A percentile compares a stretch with the other conserved stretches of the same genome.
Conservation (phyloP, 805 yeast genomes). For the Cyberlindnera maclurae region DNA sequence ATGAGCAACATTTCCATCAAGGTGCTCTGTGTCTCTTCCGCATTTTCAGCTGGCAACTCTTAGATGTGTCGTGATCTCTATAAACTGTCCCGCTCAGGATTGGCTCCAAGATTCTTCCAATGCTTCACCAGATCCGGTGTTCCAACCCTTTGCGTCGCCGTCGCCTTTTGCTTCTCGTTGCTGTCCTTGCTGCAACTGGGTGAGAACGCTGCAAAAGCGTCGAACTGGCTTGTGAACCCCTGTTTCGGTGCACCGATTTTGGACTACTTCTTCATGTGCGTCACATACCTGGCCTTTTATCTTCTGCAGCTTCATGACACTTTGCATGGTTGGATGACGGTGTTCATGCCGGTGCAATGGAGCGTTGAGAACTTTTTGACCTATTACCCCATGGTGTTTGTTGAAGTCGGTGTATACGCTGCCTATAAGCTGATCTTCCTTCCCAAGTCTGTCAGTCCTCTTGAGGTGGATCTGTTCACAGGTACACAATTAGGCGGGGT, state of each 20-base stretch:
- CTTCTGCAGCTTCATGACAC: slow-evolving; percentile 39
- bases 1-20: slow-evolving; percentile 46
- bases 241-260: slow-evolving; percentile 62
- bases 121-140: slow-evolving; percentile 53
- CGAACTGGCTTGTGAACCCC: slow-evolving; percentile 64
- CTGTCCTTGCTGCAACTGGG: slow-evolving; percentile 62
- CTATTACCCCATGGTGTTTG: slow-evolving; percentile 65
- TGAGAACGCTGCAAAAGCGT: slow-evolving; percentile 50
- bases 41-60: slow-evolving; percentile 47
- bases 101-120: slow-evolving; percentile 51
- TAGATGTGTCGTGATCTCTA: slow-evolving; percentile 52
- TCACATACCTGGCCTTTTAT: slow-evolving; percentile 57
- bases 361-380: slow-evolving; percentile 54
- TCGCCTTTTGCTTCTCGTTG: slow-evolving; percentile 49
- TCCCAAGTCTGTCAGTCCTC: slow-evolving; percentile 37
- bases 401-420: slow-evolving; percentile 38
- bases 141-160: slow-evolving; percentile 61
- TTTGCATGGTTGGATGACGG: slow-evolving; percentile 49
- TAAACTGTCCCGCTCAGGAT: slow-evolving; percentile 43
- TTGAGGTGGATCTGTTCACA: slow-evolving; percentile 45
- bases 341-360: slow-evolving; percentile 68
- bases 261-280: slow-evolving; percentile 50
- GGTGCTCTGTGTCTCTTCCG: slow-evolving; percentile 43
- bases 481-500: too few relatives aligned
- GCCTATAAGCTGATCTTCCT: slow-evolving; percentile 42